Base-by-base conservation (phyloP, 1,284 basidiomycete species). In the Pseudozyma thailandica region DNA sequence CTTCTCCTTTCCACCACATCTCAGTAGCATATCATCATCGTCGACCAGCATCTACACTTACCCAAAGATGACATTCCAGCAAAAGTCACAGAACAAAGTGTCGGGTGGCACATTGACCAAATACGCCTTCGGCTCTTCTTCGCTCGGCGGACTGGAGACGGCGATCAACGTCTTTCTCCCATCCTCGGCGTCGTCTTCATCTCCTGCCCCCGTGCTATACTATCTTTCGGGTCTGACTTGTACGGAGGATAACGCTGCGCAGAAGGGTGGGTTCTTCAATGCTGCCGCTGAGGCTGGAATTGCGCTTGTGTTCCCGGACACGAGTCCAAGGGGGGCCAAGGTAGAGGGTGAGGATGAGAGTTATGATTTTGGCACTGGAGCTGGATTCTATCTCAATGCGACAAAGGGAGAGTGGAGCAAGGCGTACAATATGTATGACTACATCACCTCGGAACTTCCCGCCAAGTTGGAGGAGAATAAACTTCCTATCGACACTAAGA, bases 141-240 rank as follows among this genome's bases (percentile, higher is more conserved):
- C 88, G 0, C 89, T 98, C 23, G 93, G 92, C 41, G 90, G 89
- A 26, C 87, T 97, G 26, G 84, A 87, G 56, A 88, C 95, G 5
- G 86, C 89, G 43, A 92, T 98, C 86, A 98, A 98, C 84, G 85
- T 98, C 72, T 99, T 92, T 84, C 80, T 97, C 2, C 95, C 96
- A 3, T 86, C 87, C 20, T 87, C 87, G 48, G 88, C 90, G 1
- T n/a, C 38, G 5, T 43, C 85, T 6, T 27, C 41, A 5, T 31
- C 41, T 2, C 18, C 30, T 66, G 91, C 90, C 0, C 94, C 94
- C 0, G 85, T 84, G 1, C 86, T 99, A 8, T 88, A 92, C 75
- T 98, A 93, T 84, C 90, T 99, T 44, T 90, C 94, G 3, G 95
- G 95, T 3, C 84, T 99, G 56, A 94, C 92, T 1, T 98, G 96